Evolutionary conservation across 2,329 filamentous ascomycete genomes (phyloP).

Genomic region (Monosporascus ibericus): DNA sequence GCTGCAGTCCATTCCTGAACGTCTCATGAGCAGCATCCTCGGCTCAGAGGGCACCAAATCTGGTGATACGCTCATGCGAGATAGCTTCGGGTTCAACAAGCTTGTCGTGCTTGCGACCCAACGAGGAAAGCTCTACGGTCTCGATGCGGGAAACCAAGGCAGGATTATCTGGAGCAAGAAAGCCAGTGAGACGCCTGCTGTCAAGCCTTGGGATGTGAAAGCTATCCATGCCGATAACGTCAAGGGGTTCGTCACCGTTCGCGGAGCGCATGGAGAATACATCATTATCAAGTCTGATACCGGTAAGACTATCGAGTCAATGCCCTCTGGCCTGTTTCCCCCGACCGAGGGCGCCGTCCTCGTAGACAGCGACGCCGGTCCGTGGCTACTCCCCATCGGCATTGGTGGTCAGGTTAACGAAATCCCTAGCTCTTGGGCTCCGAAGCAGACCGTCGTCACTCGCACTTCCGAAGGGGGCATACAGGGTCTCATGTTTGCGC

Average conservation of each 20-base stretch:
- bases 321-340: constrained; percentile 32
- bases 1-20: constrained; percentile 61
- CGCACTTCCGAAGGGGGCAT: constrained; percentile 43
- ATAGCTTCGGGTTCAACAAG: constrained; percentile 86
- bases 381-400: constrained; percentile 49
- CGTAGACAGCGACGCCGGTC: constrained; percentile 46
- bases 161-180: constrained; percentile 69
- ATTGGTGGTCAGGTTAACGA: constrained; percentile 41
- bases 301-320: constrained; percentile 44
- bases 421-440: constrained; percentile 38
- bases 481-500: constrained; percentile 48
- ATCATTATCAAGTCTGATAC: constrained; percentile 48
- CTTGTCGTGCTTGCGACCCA: constrained; percentile 73
- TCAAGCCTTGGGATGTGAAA: constrained; percentile 58
- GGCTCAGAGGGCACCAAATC: constrained; percentile 45
- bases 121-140: constrained; percentile 70
- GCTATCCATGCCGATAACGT: constrained; percentile 58
- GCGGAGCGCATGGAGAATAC: constrained; percentile 56
- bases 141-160: constrained; percentile 72
- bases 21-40: constrained; percentile 59
- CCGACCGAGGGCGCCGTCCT: constrained; percentile 41
- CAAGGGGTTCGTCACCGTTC: constrained; percentile 50
- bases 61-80: constrained; percentile 48
- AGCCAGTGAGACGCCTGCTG: constrained; percentile 50
- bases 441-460: constrained; percentile 50